Base-by-base conservation (phyloP, 2,329 filamentous ascomycete genomes). In the Curvularia verruculosa region DNA sequence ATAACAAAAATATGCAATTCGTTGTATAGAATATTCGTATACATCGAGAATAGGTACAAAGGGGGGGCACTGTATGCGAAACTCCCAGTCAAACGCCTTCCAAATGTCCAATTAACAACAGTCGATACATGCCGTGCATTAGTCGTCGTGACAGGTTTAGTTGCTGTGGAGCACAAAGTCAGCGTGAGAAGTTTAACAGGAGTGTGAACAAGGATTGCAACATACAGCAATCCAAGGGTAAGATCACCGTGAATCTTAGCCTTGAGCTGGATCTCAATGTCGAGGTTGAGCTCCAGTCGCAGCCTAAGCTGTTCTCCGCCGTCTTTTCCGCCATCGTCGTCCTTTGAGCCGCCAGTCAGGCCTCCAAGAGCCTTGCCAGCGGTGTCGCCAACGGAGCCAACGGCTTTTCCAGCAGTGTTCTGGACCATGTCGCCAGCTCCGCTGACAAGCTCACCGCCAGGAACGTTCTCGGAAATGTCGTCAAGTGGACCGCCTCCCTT, bases 181-280 rank as follows among this genome's bases (percentile, higher is more conserved):
- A 73, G 69, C 58, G 34, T 15, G 8, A 3, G 21, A 19, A 37
- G n/a, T n/a, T 49, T 13, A 1, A 41, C n/a, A 15, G n/a, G 31
- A 3, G 3, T 31, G 13, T 26, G 15, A 15, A 31, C 21, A 24
- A 12, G 21, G 8, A 19, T 3, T 39, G 37, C 8, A 37, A 78
- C 78, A 73, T 78, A 80, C 78, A 83, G 77, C 65, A 83, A 66
- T 70, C 81, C 84, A 52, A 87, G 70, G n/a, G 85, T 87, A 58
- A 87, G 75, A 66, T 87, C 85, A 76, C 85, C 85, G 61, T 86
- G 84, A 64, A 87, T 87, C 74, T 84, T 86, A n/a, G 85, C 85
- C 78, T 87, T 87, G 45, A 87, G 75, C 68, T 87, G 83, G 52
- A 87, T 81, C 69, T 87, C 85, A 69, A 87, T 85, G 70, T 87